These are phyloP conservation scores for Fusarium sp. DNA, from an alignment of 2,329 filamentous ascomycete species.

Conservation along the genomic window DNA sequence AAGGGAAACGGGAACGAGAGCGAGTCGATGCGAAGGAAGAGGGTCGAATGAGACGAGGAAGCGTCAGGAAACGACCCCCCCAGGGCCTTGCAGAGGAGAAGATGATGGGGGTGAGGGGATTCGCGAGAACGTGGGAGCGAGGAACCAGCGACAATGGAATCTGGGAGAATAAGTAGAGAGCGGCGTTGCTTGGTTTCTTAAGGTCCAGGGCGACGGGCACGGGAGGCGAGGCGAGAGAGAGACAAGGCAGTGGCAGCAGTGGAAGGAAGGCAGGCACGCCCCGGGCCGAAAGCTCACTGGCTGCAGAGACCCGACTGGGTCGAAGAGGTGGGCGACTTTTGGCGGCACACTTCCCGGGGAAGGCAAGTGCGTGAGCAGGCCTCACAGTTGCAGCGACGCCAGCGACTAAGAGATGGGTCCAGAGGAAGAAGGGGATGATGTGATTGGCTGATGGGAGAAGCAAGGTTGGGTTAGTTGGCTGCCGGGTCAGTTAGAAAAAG, in stretches of 20 bases:
- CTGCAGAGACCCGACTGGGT: slow-evolving; percentile 7
- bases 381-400: slow-evolving; percentile 21
- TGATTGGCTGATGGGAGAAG: slow-evolving; percentile 28
- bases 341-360: slow-evolving; percentile 32
- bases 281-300: slow-evolving; percentile 22
- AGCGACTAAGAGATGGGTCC: slow-evolving; percentile 24
- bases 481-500: slow-evolving; percentile 9
- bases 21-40: slow-evolving; percentile 20
- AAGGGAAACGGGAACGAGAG: slow-evolving; percentile 30
- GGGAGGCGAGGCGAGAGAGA: slow-evolving; percentile 34
- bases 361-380: slow-evolving; percentile 34
- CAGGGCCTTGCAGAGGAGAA: slow-evolving; percentile 52
- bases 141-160: slow-evolving; percentile 40
- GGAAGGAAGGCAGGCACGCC: slow-evolving; percentile 26
- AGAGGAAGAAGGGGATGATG: neutral
- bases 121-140: slow-evolving; percentile 29
- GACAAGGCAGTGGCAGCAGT: slow-evolving; percentile 22
- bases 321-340: slow-evolving; percentile 30
- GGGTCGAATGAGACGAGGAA: slow-evolving; percentile 28
- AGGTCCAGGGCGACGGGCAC: slow-evolving; percentile 30
- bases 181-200: slow-evolving; percentile 40
- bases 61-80: slow-evolving; percentile 44
- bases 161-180: slow-evolving; percentile 38
- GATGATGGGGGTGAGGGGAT: slow-evolving; percentile 41
- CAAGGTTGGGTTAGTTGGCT: slow-evolving; percentile 3